A percentile compares a stretch with the other conserved stretches of the same genome.
These are phyloP conservation scores for Dendryphion nanum DNA, from an alignment of 2,329 filamentous ascomycete genomes.

Conservation along the genomic window DNA sequence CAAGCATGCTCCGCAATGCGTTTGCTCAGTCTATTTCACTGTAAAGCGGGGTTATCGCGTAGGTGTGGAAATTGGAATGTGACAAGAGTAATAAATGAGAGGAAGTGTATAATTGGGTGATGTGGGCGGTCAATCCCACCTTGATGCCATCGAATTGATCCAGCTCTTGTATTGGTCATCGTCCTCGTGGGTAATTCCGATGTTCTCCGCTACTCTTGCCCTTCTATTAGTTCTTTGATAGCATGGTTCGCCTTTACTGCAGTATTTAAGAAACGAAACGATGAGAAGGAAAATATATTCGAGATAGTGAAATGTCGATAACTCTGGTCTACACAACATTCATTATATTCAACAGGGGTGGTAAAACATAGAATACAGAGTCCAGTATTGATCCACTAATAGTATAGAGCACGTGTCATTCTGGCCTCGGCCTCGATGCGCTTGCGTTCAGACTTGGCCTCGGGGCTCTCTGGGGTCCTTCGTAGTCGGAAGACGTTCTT, in stretches of 20 bases:
- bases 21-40: too few relatives aligned
- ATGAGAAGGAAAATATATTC: too few relatives aligned
- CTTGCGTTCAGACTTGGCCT: constrained; percentile 9
- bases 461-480: constrained; percentile 6
- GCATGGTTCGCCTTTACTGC: neutral
- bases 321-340: neutral
- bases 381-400: constrained; percentile 4
- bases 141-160: too few relatives aligned
- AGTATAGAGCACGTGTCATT: constrained; percentile 11
- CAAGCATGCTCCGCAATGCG: too few relatives aligned
- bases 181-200: too few relatives aligned
- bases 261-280: neutral
- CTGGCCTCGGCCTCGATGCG: constrained; percentile 16
- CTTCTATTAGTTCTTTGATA: neutral
- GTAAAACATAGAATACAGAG: neutral
- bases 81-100: too few relatives aligned
- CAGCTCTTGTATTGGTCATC: too few relatives aligned
- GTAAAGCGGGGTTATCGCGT: too few relatives aligned
- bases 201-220: too few relatives aligned
- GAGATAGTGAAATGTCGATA: neutral
- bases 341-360: neutral
- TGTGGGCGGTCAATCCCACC: too few relatives aligned
- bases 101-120: too few relatives aligned
- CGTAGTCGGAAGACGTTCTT: constrained; percentile 18
- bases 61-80: too few relatives aligned